These are phyloP conservation scores for Alternaria sp. DNA, from an alignment of 2,329 filamentous ascomycete species.

Conservation along the genomic window DNA sequence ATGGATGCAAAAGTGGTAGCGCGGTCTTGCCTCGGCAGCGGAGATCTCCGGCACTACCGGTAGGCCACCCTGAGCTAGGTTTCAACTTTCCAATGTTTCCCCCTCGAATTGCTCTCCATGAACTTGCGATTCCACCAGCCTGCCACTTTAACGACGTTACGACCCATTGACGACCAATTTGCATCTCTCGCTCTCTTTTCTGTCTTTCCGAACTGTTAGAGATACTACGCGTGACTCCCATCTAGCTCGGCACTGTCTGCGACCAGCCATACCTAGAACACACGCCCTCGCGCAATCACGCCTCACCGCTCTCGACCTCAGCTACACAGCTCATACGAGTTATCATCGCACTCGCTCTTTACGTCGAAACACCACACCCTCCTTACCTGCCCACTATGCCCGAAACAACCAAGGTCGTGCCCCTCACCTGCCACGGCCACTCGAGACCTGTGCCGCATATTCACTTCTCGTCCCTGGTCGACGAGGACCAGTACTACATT, in stretches of 20 bases:
- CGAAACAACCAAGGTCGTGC: slow-evolving; percentile 69
- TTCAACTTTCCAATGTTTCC: slow-evolving; percentile 14
- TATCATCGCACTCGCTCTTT: neutral
- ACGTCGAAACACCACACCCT: neutral
- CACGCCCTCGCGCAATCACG: slow-evolving; percentile 14
- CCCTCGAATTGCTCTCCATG: slow-evolving; percentile 14
- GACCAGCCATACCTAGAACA: slow-evolving; percentile 13
- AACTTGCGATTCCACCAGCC: slow-evolving; percentile 14
- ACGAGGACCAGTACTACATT: slow-evolving; percentile 86
- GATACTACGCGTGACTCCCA: neutral
- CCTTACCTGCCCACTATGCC: slow-evolving; percentile 30
- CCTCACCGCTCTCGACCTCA: slow-evolving; percentile 18
- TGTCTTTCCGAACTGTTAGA: slow-evolving; percentile 6
- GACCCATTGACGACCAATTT: slow-evolving; percentile 37
- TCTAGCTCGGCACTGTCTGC: slow-evolving; percentile 6
- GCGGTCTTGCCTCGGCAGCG: slow-evolving; percentile 9
- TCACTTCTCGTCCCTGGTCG: slow-evolving; percentile 82
- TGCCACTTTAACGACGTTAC: slow-evolving; percentile 37
- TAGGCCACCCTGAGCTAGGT: slow-evolving; percentile 7
- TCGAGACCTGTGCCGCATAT: slow-evolving; percentile 91
- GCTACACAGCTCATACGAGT: neutral
- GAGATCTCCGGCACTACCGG: slow-evolving; percentile 18
- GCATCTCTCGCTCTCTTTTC: slow-evolving; percentile 23
- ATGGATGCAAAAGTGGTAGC: neutral
- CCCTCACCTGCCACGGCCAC: slow-evolving; percentile 92